A percentile compares a stretch with the other conserved stretches of the same genome.
Evolutionary conservation across 768 basidiomycete genomes (phyloP).

Genomic region (Lyophyllum semitale): DNA sequence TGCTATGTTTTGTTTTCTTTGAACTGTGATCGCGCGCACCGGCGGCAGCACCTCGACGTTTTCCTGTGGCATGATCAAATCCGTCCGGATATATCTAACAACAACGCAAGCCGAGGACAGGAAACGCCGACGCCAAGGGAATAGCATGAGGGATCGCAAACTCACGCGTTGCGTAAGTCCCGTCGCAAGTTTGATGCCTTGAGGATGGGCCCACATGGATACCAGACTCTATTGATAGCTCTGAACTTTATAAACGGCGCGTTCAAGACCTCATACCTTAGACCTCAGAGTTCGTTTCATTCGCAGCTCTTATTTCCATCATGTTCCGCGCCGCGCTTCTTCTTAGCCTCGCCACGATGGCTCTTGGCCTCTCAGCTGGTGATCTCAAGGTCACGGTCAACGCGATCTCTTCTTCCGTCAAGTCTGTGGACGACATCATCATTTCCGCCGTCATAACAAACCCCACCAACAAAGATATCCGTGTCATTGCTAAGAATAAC

Average conservation of each 20-base stretch:
- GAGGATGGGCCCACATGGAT: neutral
- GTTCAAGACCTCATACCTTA: neutral
- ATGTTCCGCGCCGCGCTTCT: constrained; percentile 5
- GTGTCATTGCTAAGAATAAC: constrained; percentile 11
- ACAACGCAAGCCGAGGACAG: no score
- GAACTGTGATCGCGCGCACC: no score
- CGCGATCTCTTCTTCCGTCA: neutral
- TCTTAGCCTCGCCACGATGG: constrained; percentile 5
- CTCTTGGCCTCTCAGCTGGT: constrained; percentile 5
- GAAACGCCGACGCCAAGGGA: no score
- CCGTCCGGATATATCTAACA: no score
- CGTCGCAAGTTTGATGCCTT: no score
- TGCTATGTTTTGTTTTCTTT: no score
- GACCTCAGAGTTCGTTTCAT: neutral
- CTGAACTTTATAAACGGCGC: neutral
- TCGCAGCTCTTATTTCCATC: neutral
- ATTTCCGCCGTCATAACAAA: constrained; percentile 6
- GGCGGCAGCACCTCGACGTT: no score
- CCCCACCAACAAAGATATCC: constrained; percentile 10
- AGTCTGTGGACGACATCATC: constrained; percentile 8
- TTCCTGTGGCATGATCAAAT: no score
- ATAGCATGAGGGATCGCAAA: no score
- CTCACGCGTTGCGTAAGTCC: no score
- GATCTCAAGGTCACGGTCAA: constrained; percentile 9
- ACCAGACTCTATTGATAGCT: neutral